Percentiles rank a stretch among this genome's conserved stretches.
phyloP scores from a whole-genome alignment of 306 rosid genomes.

The Casuarina glauca region DNA sequence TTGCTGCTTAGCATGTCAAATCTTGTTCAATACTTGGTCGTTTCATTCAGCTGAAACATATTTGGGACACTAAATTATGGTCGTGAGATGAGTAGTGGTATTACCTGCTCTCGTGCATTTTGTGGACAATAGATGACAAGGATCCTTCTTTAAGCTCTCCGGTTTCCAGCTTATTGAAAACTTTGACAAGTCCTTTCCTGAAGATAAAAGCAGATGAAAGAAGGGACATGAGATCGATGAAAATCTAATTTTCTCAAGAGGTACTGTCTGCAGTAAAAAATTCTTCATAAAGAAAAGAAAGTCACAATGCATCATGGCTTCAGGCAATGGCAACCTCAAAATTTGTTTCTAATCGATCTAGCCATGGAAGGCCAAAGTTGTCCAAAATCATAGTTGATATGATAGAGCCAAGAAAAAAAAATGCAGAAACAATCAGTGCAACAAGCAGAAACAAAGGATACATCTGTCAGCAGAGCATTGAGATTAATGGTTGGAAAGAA shows the following conservation, averaged over 20 bases:
- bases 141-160: slow-evolving; percentile 63
- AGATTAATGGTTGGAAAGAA: neutral
- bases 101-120: neutral
- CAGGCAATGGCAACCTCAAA: neutral
- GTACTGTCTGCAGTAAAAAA: neutral
- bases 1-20: slow-evolving; percentile 1
- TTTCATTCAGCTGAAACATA: neutral
- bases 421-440: neutral
- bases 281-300: neutral
- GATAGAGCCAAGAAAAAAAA: neutral
- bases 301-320: neutral
- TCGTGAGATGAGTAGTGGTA: neutral
- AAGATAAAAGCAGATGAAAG: slow-evolving; percentile 30
- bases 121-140: slow-evolving; percentile 48
- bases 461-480: neutral
- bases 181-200: slow-evolving; percentile 82
- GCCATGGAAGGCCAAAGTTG: neutral
- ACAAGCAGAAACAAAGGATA: neutral
- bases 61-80: neutral
- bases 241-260: neutral
- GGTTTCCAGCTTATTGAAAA: slow-evolving; percentile 71
- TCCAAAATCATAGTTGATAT: neutral
- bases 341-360: neutral
- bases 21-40: neutral
- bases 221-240: slow-evolving; percentile 5